Percentiles rank a stretch among this genome's conserved stretches.
These are phyloP conservation scores for Oryza officinalis DNA, from an alignment of 176 grass and related monocot species.

Conservation along the genomic window DNA sequence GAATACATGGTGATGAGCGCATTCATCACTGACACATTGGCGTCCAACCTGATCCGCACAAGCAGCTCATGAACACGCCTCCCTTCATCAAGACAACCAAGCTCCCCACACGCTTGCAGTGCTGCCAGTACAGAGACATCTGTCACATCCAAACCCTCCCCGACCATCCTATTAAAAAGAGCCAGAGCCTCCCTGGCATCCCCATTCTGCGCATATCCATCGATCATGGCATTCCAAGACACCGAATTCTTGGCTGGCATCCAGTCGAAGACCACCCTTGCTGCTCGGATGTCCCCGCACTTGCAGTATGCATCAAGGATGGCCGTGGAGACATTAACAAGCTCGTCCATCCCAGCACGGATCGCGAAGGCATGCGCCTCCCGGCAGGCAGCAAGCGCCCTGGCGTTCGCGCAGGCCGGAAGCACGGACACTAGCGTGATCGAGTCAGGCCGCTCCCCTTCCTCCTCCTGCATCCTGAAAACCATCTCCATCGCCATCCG, in stretches of 20 bases:
- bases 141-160: constrained; percentile 43
- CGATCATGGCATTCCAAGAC: constrained; percentile 68
- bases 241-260: constrained; percentile 51
- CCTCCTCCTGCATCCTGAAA: constrained; percentile 44
- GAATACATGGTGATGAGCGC: constrained; percentile 53
- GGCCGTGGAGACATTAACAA: constrained; percentile 58
- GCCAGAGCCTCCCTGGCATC: constrained; percentile 39
- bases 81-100: constrained; percentile 50
- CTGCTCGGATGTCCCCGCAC: constrained; percentile 35
- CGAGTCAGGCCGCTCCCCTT: constrained; percentile 38
- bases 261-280: constrained; percentile 33
- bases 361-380: constrained; percentile 48
- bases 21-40: constrained; percentile 58
- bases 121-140: constrained; percentile 50
- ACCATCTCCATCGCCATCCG: constrained; percentile 45
- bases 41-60: constrained; percentile 26
- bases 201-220: constrained; percentile 48
- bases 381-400: constrained; percentile 10
- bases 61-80: constrained; percentile 50
- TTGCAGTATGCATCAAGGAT: constrained; percentile 62
- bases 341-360: constrained; percentile 31
- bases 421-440: constrained; percentile 52
- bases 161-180: constrained; percentile 52
- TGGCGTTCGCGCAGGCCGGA: constrained; percentile 34
- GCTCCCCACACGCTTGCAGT: constrained; percentile 56